phyloP scores from a whole-genome alignment of 1,284 basidiomycete genomes.

The Hemileia vastatrix region DNA sequence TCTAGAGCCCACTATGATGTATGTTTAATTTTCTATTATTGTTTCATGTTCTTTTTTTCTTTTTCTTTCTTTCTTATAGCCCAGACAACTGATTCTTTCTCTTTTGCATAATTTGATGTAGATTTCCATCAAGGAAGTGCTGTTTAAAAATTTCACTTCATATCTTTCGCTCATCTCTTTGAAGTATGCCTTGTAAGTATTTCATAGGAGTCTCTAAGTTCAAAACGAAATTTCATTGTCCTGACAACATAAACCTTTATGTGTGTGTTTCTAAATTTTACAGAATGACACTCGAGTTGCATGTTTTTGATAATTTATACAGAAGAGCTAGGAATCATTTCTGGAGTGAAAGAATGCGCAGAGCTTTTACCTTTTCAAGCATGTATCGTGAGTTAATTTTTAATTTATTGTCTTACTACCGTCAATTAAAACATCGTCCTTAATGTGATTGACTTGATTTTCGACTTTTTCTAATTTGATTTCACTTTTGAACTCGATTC shows the following conservation, averaged over 20 bases:
- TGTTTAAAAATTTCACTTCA: constrained; percentile 20
- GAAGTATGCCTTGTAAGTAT: constrained; percentile 10
- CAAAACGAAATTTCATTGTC: not conserved
- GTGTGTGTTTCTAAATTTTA: not conserved
- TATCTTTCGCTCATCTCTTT: constrained; percentile 11
- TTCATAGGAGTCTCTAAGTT: not conserved
- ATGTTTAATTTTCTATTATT: no score
- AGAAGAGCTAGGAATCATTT: constrained; percentile 41
- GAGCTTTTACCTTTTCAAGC: constrained; percentile 48
- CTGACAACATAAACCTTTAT: not conserved
- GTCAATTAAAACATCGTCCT: not conserved
- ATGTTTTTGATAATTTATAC: constrained; percentile 22
- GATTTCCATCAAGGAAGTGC: constrained; percentile 21
- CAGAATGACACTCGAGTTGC: constrained; percentile 19
- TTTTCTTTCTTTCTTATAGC: not conserved
- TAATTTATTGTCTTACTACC: not conserved
- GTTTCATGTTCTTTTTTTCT: no score
- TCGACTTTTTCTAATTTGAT: not conserved
- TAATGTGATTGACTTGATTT: constrained; percentile 14
- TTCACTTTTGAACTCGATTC: not conserved
- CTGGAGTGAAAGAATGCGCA: constrained; percentile 49
- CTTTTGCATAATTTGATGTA: not conserved
- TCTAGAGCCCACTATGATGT: no score
- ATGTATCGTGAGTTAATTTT: constrained; percentile 42
- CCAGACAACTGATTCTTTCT: not conserved